phyloP scores from a whole-genome alignment of 805 yeast species.

The Ogataea polymorpha region DNA sequence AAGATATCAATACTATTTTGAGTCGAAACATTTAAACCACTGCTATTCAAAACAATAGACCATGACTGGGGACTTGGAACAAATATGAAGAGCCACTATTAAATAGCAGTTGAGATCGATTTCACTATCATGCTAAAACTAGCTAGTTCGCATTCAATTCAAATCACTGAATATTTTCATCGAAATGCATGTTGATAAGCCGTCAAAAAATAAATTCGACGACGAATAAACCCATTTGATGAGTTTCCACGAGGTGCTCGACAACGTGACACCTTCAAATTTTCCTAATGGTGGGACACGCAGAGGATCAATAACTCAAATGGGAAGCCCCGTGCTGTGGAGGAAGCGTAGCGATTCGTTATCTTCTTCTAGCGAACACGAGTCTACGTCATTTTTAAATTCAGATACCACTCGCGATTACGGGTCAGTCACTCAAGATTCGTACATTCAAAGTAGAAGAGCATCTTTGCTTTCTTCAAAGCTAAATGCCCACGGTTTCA shows the following conservation, averaged over 20 bases:
- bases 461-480: constrained; percentile 24
- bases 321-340: constrained; percentile 7
- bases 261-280: constrained; percentile 16
- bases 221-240: not conserved
- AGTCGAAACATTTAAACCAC: no score
- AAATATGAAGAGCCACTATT: no score
- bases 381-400: constrained; percentile 5
- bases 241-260: constrained; percentile 11
- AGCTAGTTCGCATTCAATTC: not conserved
- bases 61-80: no score
- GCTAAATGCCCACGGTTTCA: constrained; percentile 12
- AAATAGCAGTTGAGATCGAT: no score
- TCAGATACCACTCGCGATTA: constrained; percentile 17
- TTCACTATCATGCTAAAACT: not conserved
- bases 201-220: not conserved
- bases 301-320: constrained; percentile 25
- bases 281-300: constrained; percentile 15
- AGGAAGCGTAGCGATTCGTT: constrained; percentile 12
- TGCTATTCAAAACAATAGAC: no score
- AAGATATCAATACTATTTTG: no score
- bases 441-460: constrained; percentile 25
- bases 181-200: constrained; percentile 3
- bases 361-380: constrained; percentile 10
- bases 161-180: not conserved
- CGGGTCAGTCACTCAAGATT: constrained; percentile 22